Evolutionary conservation across 768 basidiomycete genomes (phyloP), one percentile per base, ranked within the genome.

Genomic region (Ramaria sp.): DNA sequence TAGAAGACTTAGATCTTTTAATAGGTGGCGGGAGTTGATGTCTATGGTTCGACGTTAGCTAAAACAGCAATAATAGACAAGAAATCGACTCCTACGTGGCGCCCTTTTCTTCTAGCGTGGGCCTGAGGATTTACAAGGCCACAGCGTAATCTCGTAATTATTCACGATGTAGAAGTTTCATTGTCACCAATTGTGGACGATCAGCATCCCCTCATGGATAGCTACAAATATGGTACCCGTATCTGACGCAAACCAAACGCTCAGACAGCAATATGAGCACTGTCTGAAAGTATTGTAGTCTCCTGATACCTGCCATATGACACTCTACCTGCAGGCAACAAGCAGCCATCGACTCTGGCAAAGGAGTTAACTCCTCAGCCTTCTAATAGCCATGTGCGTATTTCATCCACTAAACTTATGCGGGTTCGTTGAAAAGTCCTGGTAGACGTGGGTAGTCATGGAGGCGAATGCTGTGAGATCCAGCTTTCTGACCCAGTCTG

Each of bases 21-120:
- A 52, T 17, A 34, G 39, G 42, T 24, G 59, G 30, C 13, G 59
- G 47, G 17, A 70, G 62, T 64, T 88, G 86, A 59, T 80, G 76
- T 50, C 86, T 88, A 67, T 2, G 20, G 22, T 10, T 22, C n/a
- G 17, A 49, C 46, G 27, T 48, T 1, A 37, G 39, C 38, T 7
- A 54, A 50, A 3, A 51, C 15, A 31, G 7, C 30, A 31, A 65
- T 54, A 68, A 61, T 53, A 43, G 20, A 5, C n/a, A n/a, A n/a
- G n/a, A n/a, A n/a, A n/a, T 49, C 1, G 27, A 27, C 48, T 19
- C 80, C 60, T 62, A 83, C 84, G 80, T 84, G 51, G 81, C 78
- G 22, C 73, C 73, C 9, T 67, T 63, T 20, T 69, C 65, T 7
- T 65, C 65, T 27, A 76, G 63, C 17, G n/a, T 72, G 68, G 7